phyloP scores from a whole-genome alignment of 805 yeast genomes.

The Schwanniomyces occidentalis region DNA sequence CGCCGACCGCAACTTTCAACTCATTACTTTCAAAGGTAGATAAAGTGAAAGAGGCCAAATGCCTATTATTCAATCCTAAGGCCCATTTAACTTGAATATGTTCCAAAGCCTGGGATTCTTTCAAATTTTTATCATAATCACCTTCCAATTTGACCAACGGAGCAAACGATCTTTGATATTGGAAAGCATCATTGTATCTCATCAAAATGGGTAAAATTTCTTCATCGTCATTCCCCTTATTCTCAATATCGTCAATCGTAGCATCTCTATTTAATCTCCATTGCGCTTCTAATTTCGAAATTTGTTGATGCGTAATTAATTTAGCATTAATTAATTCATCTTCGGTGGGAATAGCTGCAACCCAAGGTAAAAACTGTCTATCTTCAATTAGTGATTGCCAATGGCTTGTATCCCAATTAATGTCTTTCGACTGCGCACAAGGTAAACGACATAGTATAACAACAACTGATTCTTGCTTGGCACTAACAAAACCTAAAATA shows the following conservation, averaged over 20 bases:
- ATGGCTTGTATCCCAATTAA: constrained; percentile 81
- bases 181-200: constrained; percentile 79
- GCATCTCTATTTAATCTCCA: constrained; percentile 78
- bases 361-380: constrained; percentile 77
- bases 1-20: constrained; percentile 78
- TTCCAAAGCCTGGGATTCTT: constrained; percentile 76
- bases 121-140: constrained; percentile 70
- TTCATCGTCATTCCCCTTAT: constrained; percentile 48
- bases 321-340: constrained; percentile 59
- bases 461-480: constrained; percentile 82
- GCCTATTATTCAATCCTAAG: constrained; percentile 60
- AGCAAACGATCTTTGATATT: constrained; percentile 81
- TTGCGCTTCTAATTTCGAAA: constrained; percentile 70
- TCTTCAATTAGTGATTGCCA: constrained; percentile 89
- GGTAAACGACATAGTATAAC: constrained; percentile 87
- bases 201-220: constrained; percentile 71
- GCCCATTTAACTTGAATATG: constrained; percentile 77
- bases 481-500: constrained; percentile 81
- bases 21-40: constrained; percentile 67
- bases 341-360: constrained; percentile 68
- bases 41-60: constrained; percentile 66
- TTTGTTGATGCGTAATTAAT: constrained; percentile 61
- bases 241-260: constrained; percentile 64
- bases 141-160: constrained; percentile 83
- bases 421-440: constrained; percentile 74